phyloP scores from a whole-genome alignment of 1,139 yeast species.

The Hemisphaericaspora lyxosophila region DNA sequence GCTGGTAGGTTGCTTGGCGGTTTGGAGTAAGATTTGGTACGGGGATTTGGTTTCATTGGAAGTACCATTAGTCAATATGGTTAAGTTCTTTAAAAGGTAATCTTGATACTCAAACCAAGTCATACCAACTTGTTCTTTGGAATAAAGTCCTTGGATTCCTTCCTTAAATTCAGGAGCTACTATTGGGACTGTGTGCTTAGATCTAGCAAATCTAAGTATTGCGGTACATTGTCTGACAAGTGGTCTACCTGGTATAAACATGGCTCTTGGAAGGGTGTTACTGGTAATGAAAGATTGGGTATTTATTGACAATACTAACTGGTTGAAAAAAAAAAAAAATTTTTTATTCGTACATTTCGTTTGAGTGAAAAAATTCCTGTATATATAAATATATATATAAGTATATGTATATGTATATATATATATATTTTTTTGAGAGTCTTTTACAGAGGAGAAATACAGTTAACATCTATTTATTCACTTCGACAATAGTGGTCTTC shows the following conservation, averaged over 20 bases:
- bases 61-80: slow-evolving; percentile 76
- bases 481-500: slow-evolving; percentile 15
- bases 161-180: slow-evolving; percentile 30
- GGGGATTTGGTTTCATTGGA: slow-evolving; percentile 78
- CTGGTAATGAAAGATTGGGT: no score
- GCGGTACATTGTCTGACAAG: slow-evolving; percentile 3
- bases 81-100: slow-evolving; percentile 63
- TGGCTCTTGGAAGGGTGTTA: not conserved
- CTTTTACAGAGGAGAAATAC: not conserved
- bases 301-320: not conserved
- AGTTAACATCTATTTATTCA: not conserved
- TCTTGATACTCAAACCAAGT: slow-evolving; percentile 86
- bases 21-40: slow-evolving; percentile 69
- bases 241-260: slow-evolving; percentile 7
- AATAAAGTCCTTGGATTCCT: slow-evolving; percentile 75
- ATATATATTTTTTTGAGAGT: no score
- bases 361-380: not conserved
- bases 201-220: slow-evolving; percentile 17
- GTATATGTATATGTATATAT: no score
- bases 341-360: not conserved
- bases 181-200: slow-evolving; percentile 66
- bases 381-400: no score
- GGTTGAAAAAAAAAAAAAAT: no score
- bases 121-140: slow-evolving; percentile 62
- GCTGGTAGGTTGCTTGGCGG: slow-evolving; percentile 68